Percentiles rank a stretch among this genome's conserved stretches.
phyloP scores from a whole-genome alignment of 108 stramenopile species.

The Thalassiosira profunda region DNA sequence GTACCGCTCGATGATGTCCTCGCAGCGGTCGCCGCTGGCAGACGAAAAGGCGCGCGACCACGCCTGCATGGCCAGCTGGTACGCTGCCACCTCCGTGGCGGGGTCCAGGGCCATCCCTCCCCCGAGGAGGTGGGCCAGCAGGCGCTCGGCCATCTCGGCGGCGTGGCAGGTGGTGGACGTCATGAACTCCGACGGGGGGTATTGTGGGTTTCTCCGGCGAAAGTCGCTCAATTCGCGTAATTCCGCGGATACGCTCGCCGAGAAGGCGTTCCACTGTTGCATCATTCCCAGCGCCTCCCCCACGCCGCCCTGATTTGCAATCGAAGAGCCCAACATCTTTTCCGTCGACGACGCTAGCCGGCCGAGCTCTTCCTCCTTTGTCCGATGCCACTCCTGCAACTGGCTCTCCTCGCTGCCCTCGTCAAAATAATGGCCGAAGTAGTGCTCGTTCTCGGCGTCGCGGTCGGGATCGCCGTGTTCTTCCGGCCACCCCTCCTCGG shows the following conservation, averaged over 20 bases:
- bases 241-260: conserved; percentile 10
- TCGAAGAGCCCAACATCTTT: too few relatives aligned
- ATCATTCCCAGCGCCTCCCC: too few relatives aligned
- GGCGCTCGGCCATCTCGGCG: neutral
- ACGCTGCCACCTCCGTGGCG: conserved; percentile 23
- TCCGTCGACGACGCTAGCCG: too few relatives aligned
- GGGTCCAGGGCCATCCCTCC: neutral
- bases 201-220: conserved; percentile 21
- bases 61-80: conserved; percentile 31
- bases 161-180: conserved; percentile 8
- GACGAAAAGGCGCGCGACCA: conserved; percentile 25
- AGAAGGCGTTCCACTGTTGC: conserved; percentile 13
- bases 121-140: conserved; percentile 17
- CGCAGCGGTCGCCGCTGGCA: conserved; percentile 26
- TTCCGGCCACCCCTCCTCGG: too few relatives aligned
- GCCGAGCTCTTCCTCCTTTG: too few relatives aligned
- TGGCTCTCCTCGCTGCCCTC: too few relatives aligned
- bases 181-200: conserved; percentile 33
- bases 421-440: too few relatives aligned
- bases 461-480: too few relatives aligned
- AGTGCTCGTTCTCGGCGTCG: too few relatives aligned
- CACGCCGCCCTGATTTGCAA: too few relatives aligned
- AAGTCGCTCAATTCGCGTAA: conserved; percentile 21
- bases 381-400: too few relatives aligned
- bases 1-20: conserved; percentile 31